phyloP scores from a whole-genome alignment of 768 basidiomycete genomes.

The Serendipita sp. region DNA sequence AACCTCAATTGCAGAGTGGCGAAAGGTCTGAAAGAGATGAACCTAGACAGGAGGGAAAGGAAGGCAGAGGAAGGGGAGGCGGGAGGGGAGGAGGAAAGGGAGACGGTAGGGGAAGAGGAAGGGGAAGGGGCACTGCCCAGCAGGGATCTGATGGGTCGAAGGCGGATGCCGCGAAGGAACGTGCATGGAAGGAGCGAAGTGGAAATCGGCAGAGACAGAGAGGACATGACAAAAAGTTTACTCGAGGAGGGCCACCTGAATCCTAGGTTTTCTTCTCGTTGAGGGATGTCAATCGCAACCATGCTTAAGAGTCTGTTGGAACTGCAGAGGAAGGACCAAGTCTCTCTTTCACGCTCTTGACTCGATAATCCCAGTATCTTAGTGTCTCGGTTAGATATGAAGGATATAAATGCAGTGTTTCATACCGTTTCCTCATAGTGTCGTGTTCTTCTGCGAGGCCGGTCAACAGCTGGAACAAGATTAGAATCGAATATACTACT shows the following conservation, averaged over 20 bases:
- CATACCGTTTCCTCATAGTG: slow-evolving; percentile 60
- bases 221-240: slow-evolving; percentile 85
- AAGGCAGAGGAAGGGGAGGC: slow-evolving; percentile 24
- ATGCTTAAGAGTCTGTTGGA: too few relatives aligned
- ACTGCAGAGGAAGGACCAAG: too few relatives aligned
- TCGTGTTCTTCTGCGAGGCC: slow-evolving; percentile 55
- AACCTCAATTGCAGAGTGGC: slow-evolving; percentile 8
- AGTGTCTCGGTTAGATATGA: slow-evolving; percentile 7
- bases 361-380: slow-evolving; percentile 71
- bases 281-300: too few relatives aligned
- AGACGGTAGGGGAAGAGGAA: slow-evolving; percentile 25
- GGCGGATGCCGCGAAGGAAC: slow-evolving; percentile 29
- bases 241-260: slow-evolving; percentile 27
- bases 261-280: too few relatives aligned
- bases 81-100: slow-evolving; percentile 21
- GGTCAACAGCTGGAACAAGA: slow-evolving; percentile 45
- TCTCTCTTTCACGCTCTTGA: slow-evolving; percentile 18
- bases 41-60: slow-evolving; percentile 1
- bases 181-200: slow-evolving; percentile 62
- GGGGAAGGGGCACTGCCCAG: slow-evolving; percentile 15
- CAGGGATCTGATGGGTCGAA: slow-evolving; percentile 11
- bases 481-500: slow-evolving; percentile 9
- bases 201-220: slow-evolving; percentile 70
- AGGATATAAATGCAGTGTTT: slow-evolving; percentile 8
- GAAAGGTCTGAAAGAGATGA: slow-evolving; percentile 18